Evolutionary conservation across 805 yeast species (phyloP).

Genomic region (Schizosaccharomyces pombe): DNA sequence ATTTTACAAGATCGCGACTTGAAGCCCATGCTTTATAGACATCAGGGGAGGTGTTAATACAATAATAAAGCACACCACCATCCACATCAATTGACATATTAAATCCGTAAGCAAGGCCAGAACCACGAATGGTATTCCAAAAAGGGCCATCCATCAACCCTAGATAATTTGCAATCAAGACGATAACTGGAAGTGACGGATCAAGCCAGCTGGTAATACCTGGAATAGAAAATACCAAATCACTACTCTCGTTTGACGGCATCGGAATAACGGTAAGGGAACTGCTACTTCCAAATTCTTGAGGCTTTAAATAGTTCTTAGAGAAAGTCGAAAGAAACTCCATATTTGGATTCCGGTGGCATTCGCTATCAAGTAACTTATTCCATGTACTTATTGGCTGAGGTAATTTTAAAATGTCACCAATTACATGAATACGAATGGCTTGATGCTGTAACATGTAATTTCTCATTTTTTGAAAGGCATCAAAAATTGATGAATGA

Average conservation of each 20-base stretch:
- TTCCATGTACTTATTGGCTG: neutral
- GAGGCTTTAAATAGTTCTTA: neutral
- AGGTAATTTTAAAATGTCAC: neutral
- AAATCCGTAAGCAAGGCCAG: constrained; percentile 85
- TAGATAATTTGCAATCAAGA: constrained; percentile 50
- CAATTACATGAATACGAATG: constrained; percentile 1
- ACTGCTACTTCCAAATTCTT: neutral
- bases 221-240: neutral
- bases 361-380: too few species aligned
- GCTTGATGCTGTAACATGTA: neutral
- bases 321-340: neutral
- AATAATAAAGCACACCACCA: constrained; percentile 40
- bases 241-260: neutral
- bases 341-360: too few species aligned
- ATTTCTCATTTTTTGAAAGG: constrained; percentile 24
- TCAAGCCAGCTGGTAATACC: constrained; percentile 21
- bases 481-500: constrained; percentile 25
- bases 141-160: constrained; percentile 88
- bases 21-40: constrained; percentile 28
- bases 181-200: constrained; percentile 43
- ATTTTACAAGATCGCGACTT: neutral
- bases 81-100: constrained; percentile 35
- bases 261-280: neutral
- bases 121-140: constrained; percentile 88
- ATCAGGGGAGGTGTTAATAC: constrained; percentile 67